A percentile compares a stretch with the other conserved stretches of the same genome.
phyloP scores from a whole-genome alignment of 306 rosid species.

The Lupinus albus region DNA sequence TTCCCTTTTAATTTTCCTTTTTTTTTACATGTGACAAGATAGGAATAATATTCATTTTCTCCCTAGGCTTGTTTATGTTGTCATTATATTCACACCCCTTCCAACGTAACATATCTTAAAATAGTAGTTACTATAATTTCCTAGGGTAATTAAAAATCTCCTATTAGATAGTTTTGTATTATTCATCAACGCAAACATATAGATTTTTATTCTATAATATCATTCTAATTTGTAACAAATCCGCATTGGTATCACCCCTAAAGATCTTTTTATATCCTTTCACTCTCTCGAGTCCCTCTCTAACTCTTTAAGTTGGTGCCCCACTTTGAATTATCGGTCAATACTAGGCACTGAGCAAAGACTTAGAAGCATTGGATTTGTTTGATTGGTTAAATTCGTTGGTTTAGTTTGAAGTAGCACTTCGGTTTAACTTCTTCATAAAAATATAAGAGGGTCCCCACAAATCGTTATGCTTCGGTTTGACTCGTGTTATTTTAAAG shows the following conservation, averaged over 20 bases:
- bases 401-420: constrained; percentile 37
- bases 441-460: constrained; percentile 35
- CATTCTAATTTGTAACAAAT: constrained; percentile 38
- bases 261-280: constrained; percentile 17
- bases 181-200: too few relatives aligned
- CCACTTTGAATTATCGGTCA: constrained; percentile 52
- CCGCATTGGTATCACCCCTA: constrained; percentile 45
- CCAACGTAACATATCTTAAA: too few relatives aligned
- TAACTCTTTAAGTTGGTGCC: constrained; percentile 50
- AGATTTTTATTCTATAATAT: too few relatives aligned
- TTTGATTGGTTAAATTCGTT: constrained; percentile 28
- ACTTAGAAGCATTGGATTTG: constrained; percentile 2
- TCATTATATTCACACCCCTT: too few relatives aligned
- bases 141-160: too few relatives aligned
- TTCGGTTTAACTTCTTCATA: constrained; percentile 8
- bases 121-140: too few relatives aligned
- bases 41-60: too few relatives aligned
- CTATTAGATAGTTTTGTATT: too few relatives aligned
- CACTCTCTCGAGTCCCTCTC: constrained; percentile 19
- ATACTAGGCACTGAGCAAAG: not conserved
- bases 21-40: too few relatives aligned
- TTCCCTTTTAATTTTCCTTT: too few relatives aligned
- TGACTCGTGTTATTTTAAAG: constrained; percentile 31
- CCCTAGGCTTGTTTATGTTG: too few relatives aligned
- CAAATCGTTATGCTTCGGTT: not conserved